Percentiles rank a stretch among this genome's conserved stretches.
Evolutionary conservation across 208 protist genomes (phyloP).

Genomic region (Endotrypanum monterogeii): DNA sequence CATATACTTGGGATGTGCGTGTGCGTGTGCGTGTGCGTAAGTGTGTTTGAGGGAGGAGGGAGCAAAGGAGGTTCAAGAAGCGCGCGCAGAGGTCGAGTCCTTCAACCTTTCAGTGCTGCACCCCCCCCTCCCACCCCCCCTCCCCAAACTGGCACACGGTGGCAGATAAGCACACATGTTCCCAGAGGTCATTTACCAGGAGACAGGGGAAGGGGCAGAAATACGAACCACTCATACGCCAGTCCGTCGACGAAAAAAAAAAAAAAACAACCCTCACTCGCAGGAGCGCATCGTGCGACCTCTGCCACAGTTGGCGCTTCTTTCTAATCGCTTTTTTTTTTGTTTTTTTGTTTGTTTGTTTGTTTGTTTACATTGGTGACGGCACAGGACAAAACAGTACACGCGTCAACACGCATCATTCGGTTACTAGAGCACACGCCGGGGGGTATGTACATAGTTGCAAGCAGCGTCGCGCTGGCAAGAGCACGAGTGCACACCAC

Average conservation of each 20-base stretch:
- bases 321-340: neutral
- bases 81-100: neutral
- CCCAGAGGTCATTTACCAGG: no score
- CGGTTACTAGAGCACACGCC: neutral
- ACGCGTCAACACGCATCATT: neutral
- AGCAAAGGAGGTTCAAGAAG: neutral
- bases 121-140: no score
- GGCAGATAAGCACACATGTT: no score
- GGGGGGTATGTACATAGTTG: slow-evolving; percentile 2
- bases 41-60: neutral
- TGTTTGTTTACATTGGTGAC: slow-evolving; percentile 12
- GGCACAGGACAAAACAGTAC: neutral
- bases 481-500: neutral
- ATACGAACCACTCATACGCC: neutral
- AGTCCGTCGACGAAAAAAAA: neutral
- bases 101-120: neutral
- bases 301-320: neutral
- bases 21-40: neutral
- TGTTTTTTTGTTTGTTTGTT: neutral
- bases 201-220: no score
- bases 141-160: neutral
- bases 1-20: neutral
- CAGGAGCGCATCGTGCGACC: neutral
- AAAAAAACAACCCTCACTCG: neutral
- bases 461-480: neutral